Base-by-base conservation (phyloP, 176 grass and related monocot genomes). In the Poa annua region DNA sequence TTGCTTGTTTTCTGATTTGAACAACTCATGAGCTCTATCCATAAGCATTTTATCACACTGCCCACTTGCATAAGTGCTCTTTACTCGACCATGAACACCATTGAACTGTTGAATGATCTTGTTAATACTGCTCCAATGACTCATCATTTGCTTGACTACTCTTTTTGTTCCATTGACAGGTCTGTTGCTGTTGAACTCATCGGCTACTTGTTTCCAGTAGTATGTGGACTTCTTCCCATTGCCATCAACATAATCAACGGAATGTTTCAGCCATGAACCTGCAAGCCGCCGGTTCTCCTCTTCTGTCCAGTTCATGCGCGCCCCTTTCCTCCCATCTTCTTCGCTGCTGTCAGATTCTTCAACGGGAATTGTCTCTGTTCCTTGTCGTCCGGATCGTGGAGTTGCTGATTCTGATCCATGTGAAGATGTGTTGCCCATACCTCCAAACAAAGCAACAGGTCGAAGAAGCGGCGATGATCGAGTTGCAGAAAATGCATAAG, bases 31-130 rank as follows among this genome's bases (percentile, higher is more conserved):
- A 61, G 57, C 22, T 61, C 3, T 61, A 26, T 61, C 22, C 57
- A 61, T 61, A 26, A 61, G 57, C 57, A 61, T 61, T 61, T 61
- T 26, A 61, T 61, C 57, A 61, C 57, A 61, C 24, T 13, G 22
- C 22, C 57, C 22, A 41, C 39, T 41, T 41, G 24, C 57, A 26
- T 61, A 61, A 12, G 57, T 61, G 22, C 3, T 26, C 1, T 21
- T 61, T 11, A 11, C 3, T 45, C 42, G 42, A 45, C 5, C 8
- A 45, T 45, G 10, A 45, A 45, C 54, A 57, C 54, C 54, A 57
- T 57, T 57, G 6, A 57, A 57, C 20, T 13, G 57, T 26, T 24
- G 22, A 61, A 61, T 61, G 21, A 9, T 12, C 57, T 61, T 26
- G 57, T 61, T 61, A 61, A 61, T 61, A 61, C 1, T 61, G 22